Base-by-base conservation (phyloP, 129 eudicot species). In the Flaveria ramosissima region DNA sequence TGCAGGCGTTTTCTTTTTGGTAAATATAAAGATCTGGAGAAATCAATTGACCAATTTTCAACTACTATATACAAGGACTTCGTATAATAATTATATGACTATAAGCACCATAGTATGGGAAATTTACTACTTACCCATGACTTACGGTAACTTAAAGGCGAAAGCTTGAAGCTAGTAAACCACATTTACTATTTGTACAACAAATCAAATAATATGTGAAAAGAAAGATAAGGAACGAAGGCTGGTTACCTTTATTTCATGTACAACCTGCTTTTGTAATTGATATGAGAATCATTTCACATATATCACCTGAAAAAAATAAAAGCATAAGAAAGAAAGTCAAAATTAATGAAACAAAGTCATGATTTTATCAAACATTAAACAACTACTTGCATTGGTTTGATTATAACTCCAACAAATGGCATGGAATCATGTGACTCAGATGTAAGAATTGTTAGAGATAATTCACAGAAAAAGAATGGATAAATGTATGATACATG, bases 381-480 rank as follows among this genome's bases (percentile, higher is more conserved):
- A 15, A n/a, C 4, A 6, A 15, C 62, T 91, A 94, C 98, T 97
- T 91, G 98, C 98, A 94, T 94, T 62, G 96, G 93, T 83, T 93
- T 84, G 78, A 94, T 94, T 61, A 94, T 94, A 78, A 94, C 92
- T 76, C 98, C 98, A 41, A 94, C 97, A 30, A 91, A 77, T 47
- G 98, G 98, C 92, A 87, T 87, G 66, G 98, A 86, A 81, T 91
- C 98, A 86, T 94, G 96, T 77, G 96, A 94, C 74, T 27, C 32
- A 27, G 32, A 3, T 27, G 32, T 27, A 27, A 27, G 0, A 27
- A 27, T 27, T 27, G 4, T 27, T 27, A 4, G 32, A 27, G 32
- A 27, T 27, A 27, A 27, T 3, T 27, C 32, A 27, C 3, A 27
- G 32, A 27, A 27, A 27, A 27, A 27, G 32, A 0, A 27, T 27